Conservation (phyloP, 1,139 yeast species). For the Lodderomyces oxycetoniae region DNA sequence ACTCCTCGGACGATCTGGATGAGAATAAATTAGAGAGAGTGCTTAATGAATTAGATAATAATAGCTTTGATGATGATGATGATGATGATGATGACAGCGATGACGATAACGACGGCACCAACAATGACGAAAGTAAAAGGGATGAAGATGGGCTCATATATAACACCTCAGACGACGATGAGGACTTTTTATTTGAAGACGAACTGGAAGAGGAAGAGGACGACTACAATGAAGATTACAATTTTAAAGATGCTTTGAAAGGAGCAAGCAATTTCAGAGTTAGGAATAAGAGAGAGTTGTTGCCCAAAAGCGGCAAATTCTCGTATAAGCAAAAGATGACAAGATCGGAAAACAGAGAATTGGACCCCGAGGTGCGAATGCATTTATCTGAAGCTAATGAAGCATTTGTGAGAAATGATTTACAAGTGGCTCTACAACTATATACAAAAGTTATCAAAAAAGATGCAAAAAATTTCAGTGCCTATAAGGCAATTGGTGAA, state of each 20-base stretch:
- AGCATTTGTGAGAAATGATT: constrained; percentile 65
- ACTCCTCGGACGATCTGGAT: constrained; percentile 1
- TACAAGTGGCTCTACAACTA: constrained; percentile 59
- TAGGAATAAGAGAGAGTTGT: constrained; percentile 37
- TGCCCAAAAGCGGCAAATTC: constrained; percentile 27
- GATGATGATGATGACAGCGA: constrained; percentile 1
- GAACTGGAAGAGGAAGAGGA: constrained; percentile 18
- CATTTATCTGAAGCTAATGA: constrained; percentile 72
- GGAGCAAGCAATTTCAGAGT: constrained; percentile 57
- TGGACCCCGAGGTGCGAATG: constrained; percentile 68
- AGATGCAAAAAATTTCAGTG: constrained; percentile 75
- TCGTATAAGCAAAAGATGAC: constrained; percentile 30
- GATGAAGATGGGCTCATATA: constrained; percentile 5
- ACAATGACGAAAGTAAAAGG: not conserved
- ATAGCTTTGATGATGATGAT: constrained; percentile 3
- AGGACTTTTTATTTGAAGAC: constrained; percentile 8
- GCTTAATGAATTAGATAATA: constrained; percentile 3
- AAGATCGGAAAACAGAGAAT: constrained; percentile 38
- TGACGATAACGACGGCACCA: not conserved
- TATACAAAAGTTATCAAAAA: constrained; percentile 70
- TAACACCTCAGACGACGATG: constrained; percentile 13
- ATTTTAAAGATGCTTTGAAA: constrained; percentile 58
- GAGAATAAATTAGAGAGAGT: constrained; percentile 4
- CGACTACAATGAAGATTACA: constrained; percentile 41
- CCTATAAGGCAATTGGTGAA: constrained; percentile 82